Base-by-base conservation (phyloP, 2,329 filamentous ascomycete genomes). In the Bipolaris victoriae region DNA sequence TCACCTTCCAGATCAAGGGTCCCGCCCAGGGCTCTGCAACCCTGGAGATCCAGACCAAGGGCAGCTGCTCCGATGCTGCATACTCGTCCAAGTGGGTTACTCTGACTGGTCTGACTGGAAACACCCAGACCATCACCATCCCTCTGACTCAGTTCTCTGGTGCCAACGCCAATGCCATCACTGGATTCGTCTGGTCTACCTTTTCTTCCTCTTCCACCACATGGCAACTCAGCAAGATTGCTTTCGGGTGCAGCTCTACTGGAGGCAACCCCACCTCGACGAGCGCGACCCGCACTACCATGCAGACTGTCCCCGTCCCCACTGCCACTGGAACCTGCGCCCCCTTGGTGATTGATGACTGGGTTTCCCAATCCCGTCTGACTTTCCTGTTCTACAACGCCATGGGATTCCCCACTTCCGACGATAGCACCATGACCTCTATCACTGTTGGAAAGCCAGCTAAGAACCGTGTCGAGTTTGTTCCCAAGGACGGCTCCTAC, bases 311-410 rank as follows among this genome's bases (percentile, higher is more conserved):
- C 26, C 49, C 59, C 11, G 50, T 46, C 15, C 45, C 56, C 18
- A 52, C 61, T 2, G 52, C 59, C 15, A 60, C 70, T 45, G 76
- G 74, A 39, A 71, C 73, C 18, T 84, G 82, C 66, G 71, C 74
- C 10, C 69, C 76, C 35, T 71, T 84, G 6, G 67, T 85, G 24
- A 78, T 87, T 52, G 85, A 88, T 61, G 85, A 88, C 74, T 88
- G 83, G 80, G 79, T 79, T 52, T 87, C 85, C 7, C 85, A 88
- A 68, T 87, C 85, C 5, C 83, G 85, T 29, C 72, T 87, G 50
- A 85, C 83, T 1, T 88, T 88, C 71, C 73, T 88, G 15, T 83
- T 78, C 65, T 87, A 87, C 77, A 88, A 88, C 66, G 79, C 85
- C 36, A 76, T 87, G 74, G 75, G 82, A 2, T 76, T 82, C 60